These are phyloP conservation scores for Phytopythium litorale DNA, from an alignment of 352 stramenopile species.

Conservation along the genomic window DNA sequence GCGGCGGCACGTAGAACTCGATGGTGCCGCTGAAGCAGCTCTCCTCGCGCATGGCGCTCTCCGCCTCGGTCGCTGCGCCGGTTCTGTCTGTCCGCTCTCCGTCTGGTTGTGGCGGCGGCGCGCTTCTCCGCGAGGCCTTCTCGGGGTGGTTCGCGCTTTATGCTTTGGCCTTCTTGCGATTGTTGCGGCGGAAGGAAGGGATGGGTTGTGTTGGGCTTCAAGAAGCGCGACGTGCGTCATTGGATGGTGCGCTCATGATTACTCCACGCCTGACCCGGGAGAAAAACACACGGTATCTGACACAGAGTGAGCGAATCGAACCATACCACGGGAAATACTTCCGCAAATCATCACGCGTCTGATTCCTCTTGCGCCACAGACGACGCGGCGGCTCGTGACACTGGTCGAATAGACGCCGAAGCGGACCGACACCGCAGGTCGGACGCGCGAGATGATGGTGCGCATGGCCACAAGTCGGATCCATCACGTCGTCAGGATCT, in stretches of 20 bases:
- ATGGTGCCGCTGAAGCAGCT: conserved; percentile 21
- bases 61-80: neutral
- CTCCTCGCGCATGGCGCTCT: conserved; percentile 12
- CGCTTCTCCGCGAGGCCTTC: neutral
- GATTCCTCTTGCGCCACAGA: neutral
- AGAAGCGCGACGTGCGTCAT: neutral
- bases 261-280: neutral
- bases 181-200: neutral
- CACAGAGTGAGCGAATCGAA: neutral
- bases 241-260: neutral
- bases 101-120: neutral
- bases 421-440: neutral
- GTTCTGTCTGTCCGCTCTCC: neutral
- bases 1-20: conserved; percentile 21
- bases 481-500: too few relatives aligned
- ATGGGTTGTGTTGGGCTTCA: neutral
- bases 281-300: neutral
- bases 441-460: neutral
- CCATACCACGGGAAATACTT: neutral
- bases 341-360: neutral
- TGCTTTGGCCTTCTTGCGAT: neutral
- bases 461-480: neutral
- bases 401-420: conserved; percentile 2
- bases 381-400: neutral
- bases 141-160: neutral